Evolutionary conservation across 257 asterid species (phyloP).

Genomic region (Nicotiana attenuata): DNA sequence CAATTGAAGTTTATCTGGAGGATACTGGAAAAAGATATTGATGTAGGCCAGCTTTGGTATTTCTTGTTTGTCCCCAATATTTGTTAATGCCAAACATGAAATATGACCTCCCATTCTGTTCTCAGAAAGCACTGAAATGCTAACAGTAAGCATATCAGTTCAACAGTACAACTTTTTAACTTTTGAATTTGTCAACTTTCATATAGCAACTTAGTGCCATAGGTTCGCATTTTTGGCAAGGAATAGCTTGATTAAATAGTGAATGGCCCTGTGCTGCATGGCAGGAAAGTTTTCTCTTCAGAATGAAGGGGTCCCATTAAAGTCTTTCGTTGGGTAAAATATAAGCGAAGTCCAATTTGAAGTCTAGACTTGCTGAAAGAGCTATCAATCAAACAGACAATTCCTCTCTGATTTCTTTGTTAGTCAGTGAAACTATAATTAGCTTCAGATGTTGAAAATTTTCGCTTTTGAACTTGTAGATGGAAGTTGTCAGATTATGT

Average conservation of each 20-base stretch:
- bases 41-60: background rate
- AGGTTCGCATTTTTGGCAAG: background rate
- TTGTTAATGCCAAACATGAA: background rate
- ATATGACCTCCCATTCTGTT: background rate
- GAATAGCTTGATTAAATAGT: background rate
- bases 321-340: background rate
- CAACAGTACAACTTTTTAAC: background rate
- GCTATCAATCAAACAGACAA: slow-evolving; percentile 1
- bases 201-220: background rate
- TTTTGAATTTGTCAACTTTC: background rate
- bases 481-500: slow-evolving; percentile 16
- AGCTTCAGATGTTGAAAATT: slow-evolving; percentile 3
- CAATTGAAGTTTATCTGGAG: background rate
- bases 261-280: background rate
- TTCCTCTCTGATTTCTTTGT: background rate
- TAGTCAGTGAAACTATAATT: background rate
- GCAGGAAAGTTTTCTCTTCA: background rate
- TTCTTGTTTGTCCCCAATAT: background rate
- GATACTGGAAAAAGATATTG: background rate
- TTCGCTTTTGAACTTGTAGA: slow-evolving; percentile 21
- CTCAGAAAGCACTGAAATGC: background rate
- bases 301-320: background rate
- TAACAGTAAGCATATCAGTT: background rate
- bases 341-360: background rate
- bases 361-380: background rate